Evolutionary conservation across 352 stramenopile species (phyloP), one percentile per base, ranked within the genome.

Genomic region (Phytophthora constricta): DNA sequence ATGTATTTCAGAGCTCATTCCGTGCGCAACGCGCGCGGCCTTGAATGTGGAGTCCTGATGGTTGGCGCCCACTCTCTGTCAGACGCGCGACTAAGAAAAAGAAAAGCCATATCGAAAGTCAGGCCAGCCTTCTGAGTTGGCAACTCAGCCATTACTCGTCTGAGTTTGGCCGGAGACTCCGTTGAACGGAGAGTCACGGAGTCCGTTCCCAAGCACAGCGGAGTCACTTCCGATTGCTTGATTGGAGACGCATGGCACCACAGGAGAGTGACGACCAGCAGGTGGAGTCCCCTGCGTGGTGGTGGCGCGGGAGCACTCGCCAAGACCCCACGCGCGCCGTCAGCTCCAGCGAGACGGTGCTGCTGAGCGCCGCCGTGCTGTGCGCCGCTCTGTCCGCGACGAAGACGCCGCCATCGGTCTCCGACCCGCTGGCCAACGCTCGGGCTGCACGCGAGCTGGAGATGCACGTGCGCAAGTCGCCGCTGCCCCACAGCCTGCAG

Each of bases 281-380:
- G 20, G 4, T 9, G 5, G 42, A 51, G 37, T 7, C 10, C 13
- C 25, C 55, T n/a, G 71, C 62, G 16, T 79, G 71, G 71, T 79
- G 71, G 67, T 76, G 71, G 71, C 63, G 62, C 23, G 62, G 58
- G 11, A 50, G 41, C 55, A 49, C 17, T 31, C n/a, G 41, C 26
- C 39, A 60, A 22, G 23, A 41, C 27, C 7, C 52, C 45, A 60
- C 22, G 7, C 43, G 45, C 14, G 39, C 49, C 9, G 71, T 79
- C 23, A 72, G 58, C 2, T 55, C 70, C 60, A 91, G 68, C 37
- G 84, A 92, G 77, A 81, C 71, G 22, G 82, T 89, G 65, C 45
- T 92, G 52, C 69, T 92, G 31, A 88, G 79, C 60, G 86, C 86
- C 20, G 86, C 84, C 17, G 84, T 94, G 26, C 64, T 94, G 14